Conservation (phyloP, 192 early-diverging fungal genomes). For the Gigaspora rosea region DNA sequence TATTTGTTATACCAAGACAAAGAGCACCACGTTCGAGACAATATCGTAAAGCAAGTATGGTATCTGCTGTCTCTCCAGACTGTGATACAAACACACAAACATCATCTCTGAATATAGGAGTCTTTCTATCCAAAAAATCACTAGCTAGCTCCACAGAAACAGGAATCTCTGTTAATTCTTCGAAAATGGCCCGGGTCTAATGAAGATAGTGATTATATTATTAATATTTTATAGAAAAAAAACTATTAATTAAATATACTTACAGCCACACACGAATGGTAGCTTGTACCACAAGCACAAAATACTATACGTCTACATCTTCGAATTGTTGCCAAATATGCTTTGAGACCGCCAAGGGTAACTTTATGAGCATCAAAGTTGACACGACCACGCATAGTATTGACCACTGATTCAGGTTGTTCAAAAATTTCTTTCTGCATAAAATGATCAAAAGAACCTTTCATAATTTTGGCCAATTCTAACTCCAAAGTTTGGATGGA, state of each 20-base stretch:
- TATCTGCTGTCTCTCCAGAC: constrained; percentile 98
- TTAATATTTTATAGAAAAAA: too few relatives aligned
- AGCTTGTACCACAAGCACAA: constrained; percentile 94
- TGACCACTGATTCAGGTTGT: constrained; percentile 98
- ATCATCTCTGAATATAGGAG: constrained; percentile 99
- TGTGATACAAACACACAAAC: constrained; percentile 99
- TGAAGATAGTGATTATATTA: too few relatives aligned
- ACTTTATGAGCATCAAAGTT: constrained; percentile 94
- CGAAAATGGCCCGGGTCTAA: constrained; percentile 93
- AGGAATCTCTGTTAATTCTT: constrained; percentile 97
- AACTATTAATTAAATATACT: constrained; percentile 30
- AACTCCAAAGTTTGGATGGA: constrained; percentile 99
- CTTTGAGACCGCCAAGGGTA: constrained; percentile 90
- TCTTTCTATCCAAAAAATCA: constrained; percentile 94
- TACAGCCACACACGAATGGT: constrained; percentile 93
- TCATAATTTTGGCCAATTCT: constrained; percentile 97
- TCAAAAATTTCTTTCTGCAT: constrained; percentile 99
- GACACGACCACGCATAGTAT: constrained; percentile 99
- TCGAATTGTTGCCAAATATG: constrained; percentile 90
- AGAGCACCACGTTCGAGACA: constrained; percentile 97
- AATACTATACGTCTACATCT: constrained; percentile 96
- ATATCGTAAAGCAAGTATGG: constrained; percentile 96
- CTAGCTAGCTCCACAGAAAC: constrained; percentile 87
- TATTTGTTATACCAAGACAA: constrained; percentile 96
- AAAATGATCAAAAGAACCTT: constrained; percentile 97